Percentiles rank a stretch among this genome's conserved stretches.
These are phyloP conservation scores for Schizopora paradoxa DNA, from an alignment of 1,284 basidiomycete species.

Conservation along the genomic window DNA sequence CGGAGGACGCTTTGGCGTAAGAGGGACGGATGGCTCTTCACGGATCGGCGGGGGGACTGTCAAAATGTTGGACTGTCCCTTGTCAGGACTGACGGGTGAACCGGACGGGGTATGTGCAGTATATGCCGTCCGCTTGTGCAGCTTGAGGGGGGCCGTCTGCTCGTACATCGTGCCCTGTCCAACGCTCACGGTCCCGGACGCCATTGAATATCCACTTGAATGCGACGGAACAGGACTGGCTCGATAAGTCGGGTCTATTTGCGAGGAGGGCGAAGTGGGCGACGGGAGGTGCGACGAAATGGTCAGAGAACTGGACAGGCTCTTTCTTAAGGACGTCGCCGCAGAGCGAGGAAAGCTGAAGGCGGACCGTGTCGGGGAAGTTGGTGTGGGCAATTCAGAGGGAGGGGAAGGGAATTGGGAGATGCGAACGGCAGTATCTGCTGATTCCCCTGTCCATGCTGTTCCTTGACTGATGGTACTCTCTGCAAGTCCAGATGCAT, in stretches of 20 bases:
- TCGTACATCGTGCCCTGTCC: too few species aligned
- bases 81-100: neutral
- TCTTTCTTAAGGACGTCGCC: slow-evolving; percentile 18
- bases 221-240: neutral
- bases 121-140: neutral
- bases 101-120: neutral
- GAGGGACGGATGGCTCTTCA: neutral
- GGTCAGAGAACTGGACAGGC: slow-evolving; percentile 14
- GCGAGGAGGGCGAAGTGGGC: slow-evolving; percentile 3
- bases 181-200: too few species aligned
- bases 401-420: slow-evolving; percentile 40
- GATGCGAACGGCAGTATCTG: slow-evolving; percentile 29
- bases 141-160: neutral
- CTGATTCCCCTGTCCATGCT: slow-evolving; percentile 30
- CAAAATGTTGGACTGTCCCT: neutral
- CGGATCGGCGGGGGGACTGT: neutral
- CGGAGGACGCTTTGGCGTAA: slow-evolving; percentile 14
- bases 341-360: slow-evolving; percentile 8
- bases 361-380: slow-evolving; percentile 23
- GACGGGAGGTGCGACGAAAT: slow-evolving; percentile 6
- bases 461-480: slow-evolving; percentile 43
- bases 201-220: too few species aligned
- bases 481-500: slow-evolving; percentile 48
- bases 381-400: slow-evolving; percentile 27
- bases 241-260: neutral